Conservation (phyloP, 2,329 filamentous ascomycete species). For the Trichoderma gracile region DNA sequence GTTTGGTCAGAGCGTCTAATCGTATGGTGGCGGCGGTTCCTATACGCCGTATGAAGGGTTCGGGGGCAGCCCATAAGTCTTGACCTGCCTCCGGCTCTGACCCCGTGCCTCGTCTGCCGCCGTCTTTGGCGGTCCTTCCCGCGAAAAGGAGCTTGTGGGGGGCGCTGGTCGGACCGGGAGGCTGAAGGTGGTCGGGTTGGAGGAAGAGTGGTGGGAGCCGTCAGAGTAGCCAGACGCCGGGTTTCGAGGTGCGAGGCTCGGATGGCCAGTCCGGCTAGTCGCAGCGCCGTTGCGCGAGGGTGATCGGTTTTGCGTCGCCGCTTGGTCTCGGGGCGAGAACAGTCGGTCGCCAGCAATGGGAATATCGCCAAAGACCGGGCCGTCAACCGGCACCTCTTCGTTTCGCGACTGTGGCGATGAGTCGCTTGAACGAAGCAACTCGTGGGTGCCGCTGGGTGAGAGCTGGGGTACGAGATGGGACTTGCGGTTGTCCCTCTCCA, state of each 20-base stretch:
- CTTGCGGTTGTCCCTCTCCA: slow-evolving; percentile 94
- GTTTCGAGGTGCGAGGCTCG: slow-evolving; percentile 56
- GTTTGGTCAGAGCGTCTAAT: slow-evolving; percentile 2
- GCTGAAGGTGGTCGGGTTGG: slow-evolving; percentile 55
- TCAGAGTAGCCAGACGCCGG: slow-evolving; percentile 48
- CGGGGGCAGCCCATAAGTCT: slow-evolving; percentile 49
- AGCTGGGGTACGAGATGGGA: slow-evolving; percentile 83
- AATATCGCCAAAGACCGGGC: slow-evolving; percentile 72
- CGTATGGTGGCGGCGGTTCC: slow-evolving; percentile 18
- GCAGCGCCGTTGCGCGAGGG: slow-evolving; percentile 53
- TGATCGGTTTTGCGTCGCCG: slow-evolving; percentile 51
- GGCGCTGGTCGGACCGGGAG: slow-evolving; percentile 66
- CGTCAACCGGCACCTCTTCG: slow-evolving; percentile 52
- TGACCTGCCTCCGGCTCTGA: slow-evolving; percentile 55
- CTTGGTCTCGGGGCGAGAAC: slow-evolving; percentile 55
- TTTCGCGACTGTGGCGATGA: slow-evolving; percentile 52
- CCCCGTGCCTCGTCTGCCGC: slow-evolving; percentile 55
- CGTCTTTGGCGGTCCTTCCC: slow-evolving; percentile 59
- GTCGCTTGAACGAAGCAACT: slow-evolving; percentile 66
- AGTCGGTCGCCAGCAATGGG: slow-evolving; percentile 61
- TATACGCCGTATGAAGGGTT: slow-evolving; percentile 44
- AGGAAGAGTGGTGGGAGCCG: slow-evolving; percentile 44
- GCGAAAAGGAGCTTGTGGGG: slow-evolving; percentile 57
- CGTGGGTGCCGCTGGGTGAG: slow-evolving; percentile 66
- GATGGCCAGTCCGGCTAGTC: slow-evolving; percentile 49